Evolutionary conservation across 495 filamentous ascomycete species (phyloP), one percentile per base, ranked within the genome.

Genomic region (Friedmanniomyces simplex): DNA sequence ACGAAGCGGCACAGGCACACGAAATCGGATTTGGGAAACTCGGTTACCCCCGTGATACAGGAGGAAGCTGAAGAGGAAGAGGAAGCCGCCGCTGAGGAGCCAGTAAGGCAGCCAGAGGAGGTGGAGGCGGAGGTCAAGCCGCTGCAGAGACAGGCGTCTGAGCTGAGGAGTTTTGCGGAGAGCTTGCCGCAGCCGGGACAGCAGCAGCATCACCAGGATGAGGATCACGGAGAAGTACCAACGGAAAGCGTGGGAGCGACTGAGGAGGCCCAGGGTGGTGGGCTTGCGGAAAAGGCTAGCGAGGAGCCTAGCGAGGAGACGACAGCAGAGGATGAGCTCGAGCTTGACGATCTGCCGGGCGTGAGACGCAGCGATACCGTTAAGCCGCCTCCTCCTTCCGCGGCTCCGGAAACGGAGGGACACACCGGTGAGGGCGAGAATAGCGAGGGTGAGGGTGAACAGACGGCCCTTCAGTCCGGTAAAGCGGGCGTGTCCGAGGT

Each of bases 31-130:
- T 42, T 22, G 8, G 49, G 54, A 21, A 55, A 32, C 11, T 46
- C 43, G 0, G 39, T 61, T 0, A 24, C 36, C 0, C 61, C 60
- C 0, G 60, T 67, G n/a, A 61, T 63, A 43, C 55, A 66, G 34
- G 65, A 67, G 43, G 64, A 66, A 18, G 65, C 55, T 18, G 64
- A 67, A 42, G 62, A 64, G 32, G 64, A 67, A 18, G 58, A 60
- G 20, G 52, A 50, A 46, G 39, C 16, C 4, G 26, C 46, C 20
- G 25, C 13, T 2, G 25, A 1, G 18, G 14, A 43, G 39, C 4
- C 14, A 43, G 14, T 5, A 13, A 16, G 39, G 14, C 39, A 56
- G 32, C 42, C 41, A 18, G 20, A 22, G 37, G 28, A 50, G 20
- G 21, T 45, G 22, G 25, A 24, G 42, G 18, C 57, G 20, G 41